Percentiles rank a stretch among this genome's conserved stretches.
These are phyloP conservation scores for Blumeriella jaapii DNA, from an alignment of 2,329 filamentous ascomycete genomes.

Conservation along the genomic window DNA sequence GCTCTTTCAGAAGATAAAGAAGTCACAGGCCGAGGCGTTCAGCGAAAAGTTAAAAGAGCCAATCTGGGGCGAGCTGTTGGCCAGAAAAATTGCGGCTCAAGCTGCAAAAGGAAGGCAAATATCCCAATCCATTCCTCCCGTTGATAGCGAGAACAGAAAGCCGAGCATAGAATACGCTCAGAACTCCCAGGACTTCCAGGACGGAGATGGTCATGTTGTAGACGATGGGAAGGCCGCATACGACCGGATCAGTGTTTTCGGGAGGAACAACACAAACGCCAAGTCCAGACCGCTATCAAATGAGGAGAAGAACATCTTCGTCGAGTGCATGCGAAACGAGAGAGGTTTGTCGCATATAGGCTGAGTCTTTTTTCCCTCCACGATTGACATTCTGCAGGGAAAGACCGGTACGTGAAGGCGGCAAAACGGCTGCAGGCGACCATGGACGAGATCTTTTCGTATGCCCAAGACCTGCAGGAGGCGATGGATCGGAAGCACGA, in stretches of 20 bases:
- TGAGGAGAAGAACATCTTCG: slow-evolving; percentile 9
- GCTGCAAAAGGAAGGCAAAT: no score
- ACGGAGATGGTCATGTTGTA: slow-evolving; percentile 8
- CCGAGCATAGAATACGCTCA: no score
- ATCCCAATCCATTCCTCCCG: no score
- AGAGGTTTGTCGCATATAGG: slow-evolving; percentile 2
- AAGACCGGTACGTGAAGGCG: slow-evolving; percentile 15
- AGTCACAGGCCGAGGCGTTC: no score
- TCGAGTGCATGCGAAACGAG: slow-evolving; percentile 11
- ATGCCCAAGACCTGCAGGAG: slow-evolving; percentile 21
- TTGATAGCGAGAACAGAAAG: no score
- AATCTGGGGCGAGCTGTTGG: no score
- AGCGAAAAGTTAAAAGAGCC: no score
- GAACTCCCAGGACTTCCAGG: background rate
- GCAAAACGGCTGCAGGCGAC: slow-evolving; percentile 13
- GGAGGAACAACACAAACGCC: slow-evolving; percentile 11
- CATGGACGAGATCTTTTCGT: slow-evolving; percentile 22
- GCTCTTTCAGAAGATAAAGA: no score
- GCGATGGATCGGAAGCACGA: slow-evolving; percentile 15
- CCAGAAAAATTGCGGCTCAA: no score
- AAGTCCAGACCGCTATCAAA: slow-evolving; percentile 4
- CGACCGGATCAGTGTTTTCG: slow-evolving; percentile 11
- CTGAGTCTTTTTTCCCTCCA: background rate
- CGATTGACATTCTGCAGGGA: slow-evolving; percentile 9
- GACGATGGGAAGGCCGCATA: slow-evolving; percentile 5